Conservation (phyloP, 2,329 filamentous ascomycete genomes). For the Beauveria brongniartii region DNA sequence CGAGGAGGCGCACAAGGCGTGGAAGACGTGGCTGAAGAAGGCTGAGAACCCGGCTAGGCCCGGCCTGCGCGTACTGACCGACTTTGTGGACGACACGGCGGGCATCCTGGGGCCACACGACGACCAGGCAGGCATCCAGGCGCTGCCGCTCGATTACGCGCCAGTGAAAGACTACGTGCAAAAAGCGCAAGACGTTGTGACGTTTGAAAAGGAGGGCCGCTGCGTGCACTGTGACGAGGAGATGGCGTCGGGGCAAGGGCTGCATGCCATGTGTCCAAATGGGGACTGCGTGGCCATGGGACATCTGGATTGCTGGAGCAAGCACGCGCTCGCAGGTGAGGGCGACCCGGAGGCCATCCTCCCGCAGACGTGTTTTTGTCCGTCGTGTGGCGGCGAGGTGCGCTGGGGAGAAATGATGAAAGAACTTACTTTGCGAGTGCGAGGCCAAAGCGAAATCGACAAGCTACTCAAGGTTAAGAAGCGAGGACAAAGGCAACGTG, state of each 20-base stretch:
- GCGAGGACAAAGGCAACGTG: conserved; percentile 16
- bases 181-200: conserved; percentile 46
- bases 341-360: conserved; percentile 40
- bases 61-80: conserved; percentile 46
- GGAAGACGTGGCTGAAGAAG: conserved; percentile 51
- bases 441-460: conserved; percentile 62
- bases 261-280: conserved; percentile 51
- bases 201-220: conserved; percentile 46
- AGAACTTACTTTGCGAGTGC: conserved; percentile 66
- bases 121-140: conserved; percentile 37
- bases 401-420: conserved; percentile 74
- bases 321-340: conserved; percentile 36
- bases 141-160: conserved; percentile 47
- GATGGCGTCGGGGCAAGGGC: conserved; percentile 38
- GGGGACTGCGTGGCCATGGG: conserved; percentile 47
- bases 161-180: conserved; percentile 45
- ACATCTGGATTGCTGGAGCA: conserved; percentile 53
- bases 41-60: conserved; percentile 35
- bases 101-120: conserved; percentile 4
- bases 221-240: conserved; percentile 45
- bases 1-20: conserved; percentile 58
- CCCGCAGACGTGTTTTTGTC: conserved; percentile 63
- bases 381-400: conserved; percentile 53
- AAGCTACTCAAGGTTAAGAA: conserved; percentile 53
- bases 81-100: conserved; percentile 32